Evolutionary conservation across 177 flowering plant genomes (phyloP).

Genomic region (Tripterygium wilfordii): DNA sequence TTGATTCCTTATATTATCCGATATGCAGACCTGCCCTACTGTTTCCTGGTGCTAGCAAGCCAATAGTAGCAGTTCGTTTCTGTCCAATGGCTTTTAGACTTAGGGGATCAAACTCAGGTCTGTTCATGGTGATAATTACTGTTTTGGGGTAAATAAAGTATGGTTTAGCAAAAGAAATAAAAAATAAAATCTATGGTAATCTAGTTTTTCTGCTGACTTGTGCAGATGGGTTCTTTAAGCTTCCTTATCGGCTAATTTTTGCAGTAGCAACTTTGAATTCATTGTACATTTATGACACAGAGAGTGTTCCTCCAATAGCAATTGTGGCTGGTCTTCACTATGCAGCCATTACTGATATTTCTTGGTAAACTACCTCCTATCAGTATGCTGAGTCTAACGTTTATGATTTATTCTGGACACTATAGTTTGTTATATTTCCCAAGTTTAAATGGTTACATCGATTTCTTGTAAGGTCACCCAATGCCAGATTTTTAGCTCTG

Average conservation of each 20-base stretch:
- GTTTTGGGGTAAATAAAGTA: neutral
- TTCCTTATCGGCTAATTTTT: constrained; percentile 83
- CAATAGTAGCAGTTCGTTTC: constrained; percentile 87
- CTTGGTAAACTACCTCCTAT: constrained; percentile 52
- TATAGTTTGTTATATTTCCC: no score
- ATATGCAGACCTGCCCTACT: constrained; percentile 75
- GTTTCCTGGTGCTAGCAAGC: constrained; percentile 88
- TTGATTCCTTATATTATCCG: neutral
- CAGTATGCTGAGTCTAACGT: no score
- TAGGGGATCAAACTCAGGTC: constrained; percentile 58
- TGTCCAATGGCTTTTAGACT: constrained; percentile 69
- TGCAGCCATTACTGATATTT: constrained; percentile 91
- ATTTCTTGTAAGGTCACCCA: constrained; percentile 87
- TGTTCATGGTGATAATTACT: neutral
- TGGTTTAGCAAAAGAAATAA: no score
- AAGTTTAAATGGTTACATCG: no score
- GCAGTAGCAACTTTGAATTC: constrained; percentile 94
- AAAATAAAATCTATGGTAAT: neutral
- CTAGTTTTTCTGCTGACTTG: constrained; percentile 8
- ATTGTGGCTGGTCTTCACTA: constrained; percentile 93
- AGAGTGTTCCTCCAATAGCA: constrained; percentile 76
- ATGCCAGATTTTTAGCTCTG: constrained; percentile 63
- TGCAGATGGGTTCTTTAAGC: constrained; percentile 72
- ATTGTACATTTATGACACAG: constrained; percentile 86
- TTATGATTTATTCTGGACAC: no score